Evolutionary conservation across 2,329 filamentous ascomycete genomes (phyloP).

Genomic region (Exophiala spinifera): DNA sequence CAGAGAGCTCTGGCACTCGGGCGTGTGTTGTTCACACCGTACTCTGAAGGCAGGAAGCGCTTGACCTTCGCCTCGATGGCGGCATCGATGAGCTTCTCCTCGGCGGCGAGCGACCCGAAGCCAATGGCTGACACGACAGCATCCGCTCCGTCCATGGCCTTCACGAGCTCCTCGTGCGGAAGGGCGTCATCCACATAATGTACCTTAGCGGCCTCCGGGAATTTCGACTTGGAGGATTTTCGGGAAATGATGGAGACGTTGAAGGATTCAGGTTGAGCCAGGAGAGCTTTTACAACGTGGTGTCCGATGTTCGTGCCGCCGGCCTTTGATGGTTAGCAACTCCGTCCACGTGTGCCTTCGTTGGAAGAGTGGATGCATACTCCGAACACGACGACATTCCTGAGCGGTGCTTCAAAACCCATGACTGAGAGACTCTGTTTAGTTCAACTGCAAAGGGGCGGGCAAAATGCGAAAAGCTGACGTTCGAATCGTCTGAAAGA

Average conservation of each 20-base stretch:
- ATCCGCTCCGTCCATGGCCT: conserved; percentile 25
- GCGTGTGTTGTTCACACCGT: conserved; percentile 16
- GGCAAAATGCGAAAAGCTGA: too few species aligned
- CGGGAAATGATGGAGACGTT: conserved; percentile 13
- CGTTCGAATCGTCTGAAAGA: too few species aligned
- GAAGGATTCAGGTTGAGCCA: conserved; percentile 5
- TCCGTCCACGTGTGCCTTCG: too few species aligned
- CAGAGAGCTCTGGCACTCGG: conserved; percentile 3
- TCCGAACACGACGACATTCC: too few species aligned
- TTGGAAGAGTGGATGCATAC: too few species aligned
- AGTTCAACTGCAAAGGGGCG: too few species aligned
- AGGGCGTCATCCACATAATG: conserved; percentile 6
- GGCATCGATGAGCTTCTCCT: conserved; percentile 41
- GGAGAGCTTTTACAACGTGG: conserved; percentile 12
- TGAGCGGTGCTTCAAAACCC: too few species aligned
- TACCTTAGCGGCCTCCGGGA: conserved; percentile 4
- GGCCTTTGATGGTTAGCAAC: neutral
- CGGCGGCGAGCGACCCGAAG: conserved; percentile 1
- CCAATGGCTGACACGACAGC: conserved; percentile 27
- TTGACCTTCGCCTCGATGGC: conserved; percentile 39
- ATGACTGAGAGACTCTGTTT: too few species aligned
- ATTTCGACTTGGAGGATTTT: conserved; percentile 12
- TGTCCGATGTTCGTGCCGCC: conserved; percentile 16
- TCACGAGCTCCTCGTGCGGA: conserved; percentile 8
- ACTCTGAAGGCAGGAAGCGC: conserved; percentile 41